Evolutionary conservation across 2,329 filamentous ascomycete genomes (phyloP).

Genomic region (Neonectria hederae): DNA sequence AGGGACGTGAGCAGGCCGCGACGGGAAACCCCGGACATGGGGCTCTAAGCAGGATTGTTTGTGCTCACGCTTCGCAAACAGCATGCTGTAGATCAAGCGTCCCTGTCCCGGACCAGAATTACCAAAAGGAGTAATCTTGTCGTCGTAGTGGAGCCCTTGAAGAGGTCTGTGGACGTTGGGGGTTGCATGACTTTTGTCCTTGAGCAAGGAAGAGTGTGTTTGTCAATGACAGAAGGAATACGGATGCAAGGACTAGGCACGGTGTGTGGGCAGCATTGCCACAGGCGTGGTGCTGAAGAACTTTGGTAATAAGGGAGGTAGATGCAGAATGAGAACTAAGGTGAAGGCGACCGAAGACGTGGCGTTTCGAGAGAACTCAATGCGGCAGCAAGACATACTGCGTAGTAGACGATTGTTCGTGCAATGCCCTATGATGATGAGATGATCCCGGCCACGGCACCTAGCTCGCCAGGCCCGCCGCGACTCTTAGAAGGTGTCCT

Average conservation of each 20-base stretch:
- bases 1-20: constrained; percentile 18
- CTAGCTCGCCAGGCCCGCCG: neutral
- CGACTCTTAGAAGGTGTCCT: constrained; percentile 1
- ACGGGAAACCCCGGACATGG: constrained; percentile 35
- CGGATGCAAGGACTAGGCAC: constrained; percentile 21
- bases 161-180: constrained; percentile 28
- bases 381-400: neutral
- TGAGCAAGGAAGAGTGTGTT: constrained; percentile 31
- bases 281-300: neutral
- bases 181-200: constrained; percentile 27
- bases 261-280: constrained; percentile 2
- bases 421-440: constrained; percentile 1
- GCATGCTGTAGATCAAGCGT: constrained; percentile 39
- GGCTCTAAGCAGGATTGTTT: constrained; percentile 28
- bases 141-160: constrained; percentile 36
- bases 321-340: neutral
- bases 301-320: neutral
- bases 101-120: constrained; percentile 38
- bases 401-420: neutral
- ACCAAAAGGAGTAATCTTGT: constrained; percentile 41
- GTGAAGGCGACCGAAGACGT: neutral
- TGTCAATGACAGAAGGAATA: constrained; percentile 25
- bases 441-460: too few relatives aligned
- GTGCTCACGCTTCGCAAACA: constrained; percentile 29
- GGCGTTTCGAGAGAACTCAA: neutral